Evolutionary conservation across 192 early-diverging fungal genomes (phyloP).

Genomic region (Allomyces javanicus): DNA sequence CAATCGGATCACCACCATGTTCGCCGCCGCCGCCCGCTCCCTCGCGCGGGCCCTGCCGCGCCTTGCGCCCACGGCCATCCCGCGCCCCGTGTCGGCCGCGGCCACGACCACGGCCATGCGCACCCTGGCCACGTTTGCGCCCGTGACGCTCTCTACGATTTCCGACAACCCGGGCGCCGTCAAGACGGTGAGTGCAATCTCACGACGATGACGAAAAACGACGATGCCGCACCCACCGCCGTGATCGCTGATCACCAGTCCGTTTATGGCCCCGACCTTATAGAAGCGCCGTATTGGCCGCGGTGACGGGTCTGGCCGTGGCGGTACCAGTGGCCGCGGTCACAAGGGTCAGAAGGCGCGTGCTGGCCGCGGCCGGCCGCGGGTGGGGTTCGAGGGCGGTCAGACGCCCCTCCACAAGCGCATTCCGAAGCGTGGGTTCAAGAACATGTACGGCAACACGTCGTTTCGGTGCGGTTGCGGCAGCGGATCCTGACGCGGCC

Average conservation of each 20-base stretch:
- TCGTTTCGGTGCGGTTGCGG: neutral
- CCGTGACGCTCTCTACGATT: neutral
- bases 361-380: constrained; percentile 49
- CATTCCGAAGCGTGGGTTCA: constrained; percentile 74
- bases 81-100: no score
- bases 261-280: constrained; percentile 4
- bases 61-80: no score
- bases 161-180: neutral
- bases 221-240: neutral
- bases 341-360: constrained; percentile 80
- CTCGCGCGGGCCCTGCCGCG: no score
- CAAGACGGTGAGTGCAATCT: neutral
- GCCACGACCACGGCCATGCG: no score
- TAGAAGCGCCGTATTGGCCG: constrained; percentile 49
- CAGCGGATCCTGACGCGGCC: constrained; percentile 9
- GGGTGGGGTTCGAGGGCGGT: constrained; percentile 79
- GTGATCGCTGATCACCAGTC: no score
- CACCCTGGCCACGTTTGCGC: neutral
- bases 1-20: no score
- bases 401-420: constrained; percentile 64
- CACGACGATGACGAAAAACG: neutral
- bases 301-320: constrained; percentile 69
- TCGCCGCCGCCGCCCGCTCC: no score
- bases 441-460: constrained; percentile 18
- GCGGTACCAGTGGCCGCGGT: constrained; percentile 76